A percentile compares a stretch with the other conserved stretches of the same genome.
Conservation (phyloP, 1,284 basidiomycete genomes). For the Volvariella surrecta region DNA sequence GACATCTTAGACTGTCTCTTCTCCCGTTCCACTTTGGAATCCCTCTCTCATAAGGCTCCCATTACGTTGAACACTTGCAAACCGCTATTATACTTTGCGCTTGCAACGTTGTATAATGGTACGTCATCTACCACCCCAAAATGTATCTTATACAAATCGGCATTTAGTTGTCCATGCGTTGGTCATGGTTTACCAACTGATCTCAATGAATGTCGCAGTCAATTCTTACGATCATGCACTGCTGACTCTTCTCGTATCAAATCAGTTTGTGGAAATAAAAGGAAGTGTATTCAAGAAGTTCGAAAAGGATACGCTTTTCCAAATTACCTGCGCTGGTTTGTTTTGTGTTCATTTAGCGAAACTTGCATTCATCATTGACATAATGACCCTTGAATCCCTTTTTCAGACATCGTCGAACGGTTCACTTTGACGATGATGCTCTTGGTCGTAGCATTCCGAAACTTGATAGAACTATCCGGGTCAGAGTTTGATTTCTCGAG, state of each 20-base stretch:
- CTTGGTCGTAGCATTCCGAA: conserved; percentile 85
- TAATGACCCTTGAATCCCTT: not conserved
- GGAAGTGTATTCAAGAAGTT: conserved; percentile 99
- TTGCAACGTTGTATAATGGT: conserved; percentile 85
- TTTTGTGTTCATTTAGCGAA: conserved; percentile 3
- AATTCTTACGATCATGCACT: conserved; percentile 98
- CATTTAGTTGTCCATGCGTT: conserved; percentile 76
- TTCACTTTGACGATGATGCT: conserved; percentile 94
- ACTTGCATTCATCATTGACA: conserved; percentile 4
- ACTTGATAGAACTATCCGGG: conserved; percentile 91
- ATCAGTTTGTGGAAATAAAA: conserved; percentile 99
- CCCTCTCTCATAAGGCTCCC: conserved; percentile 53
- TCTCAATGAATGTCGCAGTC: conserved; percentile 94
- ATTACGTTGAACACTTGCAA: conserved; percentile 59
- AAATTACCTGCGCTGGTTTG: conserved; percentile 92
- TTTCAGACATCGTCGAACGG: conserved; percentile 91
- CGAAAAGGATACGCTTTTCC: conserved; percentile 99
- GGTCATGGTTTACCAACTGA: conserved; percentile 96
- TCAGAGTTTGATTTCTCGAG: conserved; percentile 75
- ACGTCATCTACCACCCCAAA: conserved; percentile 17
- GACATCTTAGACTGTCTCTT: conserved; percentile 97
- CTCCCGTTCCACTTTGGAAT: conserved; percentile 83
- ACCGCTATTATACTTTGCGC: conserved; percentile 78
- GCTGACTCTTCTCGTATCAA: conserved; percentile 90
- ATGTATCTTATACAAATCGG: conserved; percentile 5